Evolutionary conservation across 768 basidiomycete genomes (phyloP).

Genomic region (Auricularia auricula-judae): DNA sequence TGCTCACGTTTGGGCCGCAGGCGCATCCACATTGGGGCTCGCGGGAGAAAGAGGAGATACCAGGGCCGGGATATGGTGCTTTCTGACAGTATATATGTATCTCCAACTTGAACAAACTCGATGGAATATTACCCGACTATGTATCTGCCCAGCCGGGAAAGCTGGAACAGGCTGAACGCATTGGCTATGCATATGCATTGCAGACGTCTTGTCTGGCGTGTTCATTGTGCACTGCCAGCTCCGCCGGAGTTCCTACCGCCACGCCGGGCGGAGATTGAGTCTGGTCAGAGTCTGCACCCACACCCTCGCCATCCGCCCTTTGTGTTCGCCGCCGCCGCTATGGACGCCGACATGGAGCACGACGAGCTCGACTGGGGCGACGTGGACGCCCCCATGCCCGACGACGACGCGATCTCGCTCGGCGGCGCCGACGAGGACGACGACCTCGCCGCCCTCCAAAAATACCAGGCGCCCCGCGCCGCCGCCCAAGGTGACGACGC

Average conservation of each 20-base stretch:
- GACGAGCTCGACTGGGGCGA: constrained; percentile 66
- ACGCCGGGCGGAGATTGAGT: not conserved
- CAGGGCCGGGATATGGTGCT: not conserved
- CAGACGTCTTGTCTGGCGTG: no score
- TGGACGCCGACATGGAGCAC: constrained; percentile 46
- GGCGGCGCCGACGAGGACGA: constrained; percentile 55
- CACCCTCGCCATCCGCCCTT: constrained; percentile 10
- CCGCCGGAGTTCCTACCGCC: not conserved
- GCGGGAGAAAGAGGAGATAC: constrained; percentile 12
- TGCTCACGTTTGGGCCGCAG: constrained; percentile 24
- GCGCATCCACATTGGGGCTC: constrained; percentile 40
- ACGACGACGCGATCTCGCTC: constrained; percentile 56
- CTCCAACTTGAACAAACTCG: not conserved
- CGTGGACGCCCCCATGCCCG: constrained; percentile 26
- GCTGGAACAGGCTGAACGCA: no score
- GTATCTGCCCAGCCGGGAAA: no score
- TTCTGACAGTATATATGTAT: not conserved
- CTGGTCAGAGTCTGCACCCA: constrained; percentile 9
- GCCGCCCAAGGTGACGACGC: not conserved
- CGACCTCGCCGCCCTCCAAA: constrained; percentile 46
- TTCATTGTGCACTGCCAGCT: not conserved
- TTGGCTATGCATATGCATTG: not conserved
- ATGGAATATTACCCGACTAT: not conserved
- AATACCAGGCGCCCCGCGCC: constrained; percentile 23
- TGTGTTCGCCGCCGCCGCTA: constrained; percentile 18